Evolutionary conservation across 306 rosid genomes (phyloP).

Genomic region (Trifolium pratense): DNA sequence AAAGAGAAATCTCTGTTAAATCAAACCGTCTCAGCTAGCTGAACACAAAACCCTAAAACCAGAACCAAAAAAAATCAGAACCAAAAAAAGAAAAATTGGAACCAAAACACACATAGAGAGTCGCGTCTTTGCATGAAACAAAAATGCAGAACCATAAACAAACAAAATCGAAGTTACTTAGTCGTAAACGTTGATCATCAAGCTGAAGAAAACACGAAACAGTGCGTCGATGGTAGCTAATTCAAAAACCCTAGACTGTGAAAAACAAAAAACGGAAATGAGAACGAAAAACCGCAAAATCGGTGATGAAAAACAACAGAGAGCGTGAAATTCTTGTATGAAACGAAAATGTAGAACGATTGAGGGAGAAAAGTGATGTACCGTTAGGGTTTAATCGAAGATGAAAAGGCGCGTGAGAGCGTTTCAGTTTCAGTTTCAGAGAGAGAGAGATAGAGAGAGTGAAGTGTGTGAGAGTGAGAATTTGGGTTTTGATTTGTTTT

Average conservation of each 20-base stretch:
- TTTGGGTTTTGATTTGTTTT: background rate
- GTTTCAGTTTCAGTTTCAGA: background rate
- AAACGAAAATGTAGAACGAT: background rate
- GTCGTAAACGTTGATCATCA: background rate
- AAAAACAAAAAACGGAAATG: background rate
- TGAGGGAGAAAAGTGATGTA: background rate
- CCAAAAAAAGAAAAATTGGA: background rate
- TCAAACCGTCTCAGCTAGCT: constrained; percentile 7
- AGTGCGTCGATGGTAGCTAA: background rate
- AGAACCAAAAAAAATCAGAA: background rate
- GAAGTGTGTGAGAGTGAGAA: background rate
- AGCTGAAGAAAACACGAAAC: background rate
- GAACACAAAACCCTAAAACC: constrained; percentile 43
- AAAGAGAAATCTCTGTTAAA: background rate
- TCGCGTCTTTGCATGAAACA: constrained; percentile 1
- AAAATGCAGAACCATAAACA: background rate
- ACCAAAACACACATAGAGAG: background rate
- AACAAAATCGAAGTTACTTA: background rate
- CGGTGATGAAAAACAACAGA: background rate
- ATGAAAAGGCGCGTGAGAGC: background rate
- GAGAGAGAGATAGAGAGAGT: background rate
- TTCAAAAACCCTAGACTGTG: background rate
- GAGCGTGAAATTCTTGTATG: background rate
- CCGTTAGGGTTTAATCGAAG: background rate
- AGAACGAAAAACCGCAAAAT: background rate